A percentile compares a stretch with the other conserved stretches of the same genome.
Evolutionary conservation across 805 yeast species (phyloP).

Genomic region (Ascoidea asiatica): DNA sequence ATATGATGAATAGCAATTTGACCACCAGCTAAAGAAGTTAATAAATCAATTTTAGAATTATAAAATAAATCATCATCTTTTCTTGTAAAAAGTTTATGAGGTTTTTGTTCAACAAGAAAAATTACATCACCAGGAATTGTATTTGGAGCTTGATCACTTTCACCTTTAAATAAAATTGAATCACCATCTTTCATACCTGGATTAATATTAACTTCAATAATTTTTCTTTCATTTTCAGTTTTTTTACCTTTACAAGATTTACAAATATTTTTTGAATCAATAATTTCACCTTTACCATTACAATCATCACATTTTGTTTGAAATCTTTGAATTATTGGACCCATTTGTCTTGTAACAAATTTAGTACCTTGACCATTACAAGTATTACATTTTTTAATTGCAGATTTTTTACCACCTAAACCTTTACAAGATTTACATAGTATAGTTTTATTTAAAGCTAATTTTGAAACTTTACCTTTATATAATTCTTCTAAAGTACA

Average conservation of each 20-base stretch:
- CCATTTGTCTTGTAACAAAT: slow-evolving; percentile 95
- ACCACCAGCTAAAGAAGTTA: slow-evolving; percentile 97
- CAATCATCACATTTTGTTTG: slow-evolving; percentile 90
- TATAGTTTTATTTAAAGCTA: slow-evolving; percentile 86
- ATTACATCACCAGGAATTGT: slow-evolving; percentile 94
- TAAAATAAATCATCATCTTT: slow-evolving; percentile 77
- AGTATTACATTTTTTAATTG: slow-evolving; percentile 71
- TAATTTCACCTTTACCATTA: slow-evolving; percentile 82
- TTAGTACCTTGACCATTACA: slow-evolving; percentile 91
- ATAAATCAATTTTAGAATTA: slow-evolving; percentile 77
- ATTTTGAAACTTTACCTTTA: slow-evolving; percentile 87
- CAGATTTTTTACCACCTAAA: slow-evolving; percentile 88
- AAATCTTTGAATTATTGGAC: slow-evolving; percentile 97
- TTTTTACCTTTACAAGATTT: slow-evolving; percentile 79
- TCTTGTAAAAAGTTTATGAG: slow-evolving; percentile 73
- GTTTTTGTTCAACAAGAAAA: slow-evolving; percentile 82
- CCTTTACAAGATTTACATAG: slow-evolving; percentile 86
- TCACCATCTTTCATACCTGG: slow-evolving; percentile 97
- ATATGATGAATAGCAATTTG: slow-evolving; percentile 77
- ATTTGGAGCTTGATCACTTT: slow-evolving; percentile 96
- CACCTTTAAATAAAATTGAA: slow-evolving; percentile 81
- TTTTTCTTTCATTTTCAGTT: slow-evolving; percentile 76
- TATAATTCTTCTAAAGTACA: slow-evolving; percentile 87
- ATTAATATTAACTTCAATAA: slow-evolving; percentile 85
- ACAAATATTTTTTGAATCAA: slow-evolving; percentile 83